phyloP scores from a whole-genome alignment of 495 filamentous ascomycete genomes.

The Penicillium goetzii region DNA sequence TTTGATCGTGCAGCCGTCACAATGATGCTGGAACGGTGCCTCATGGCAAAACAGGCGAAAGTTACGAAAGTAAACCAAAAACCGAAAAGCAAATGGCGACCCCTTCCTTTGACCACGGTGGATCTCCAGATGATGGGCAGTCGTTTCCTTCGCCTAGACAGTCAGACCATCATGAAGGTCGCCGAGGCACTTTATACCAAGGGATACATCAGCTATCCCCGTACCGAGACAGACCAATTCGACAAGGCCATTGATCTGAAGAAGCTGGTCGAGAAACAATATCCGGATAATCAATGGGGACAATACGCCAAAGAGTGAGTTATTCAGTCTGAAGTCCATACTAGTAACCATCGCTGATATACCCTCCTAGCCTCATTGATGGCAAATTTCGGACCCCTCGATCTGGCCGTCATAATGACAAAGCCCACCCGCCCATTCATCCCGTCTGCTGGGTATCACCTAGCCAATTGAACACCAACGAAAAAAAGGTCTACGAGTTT shows the following conservation, averaged over 20 bases:
- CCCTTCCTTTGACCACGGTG: slow-evolving; percentile 92
- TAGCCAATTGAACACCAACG: slow-evolving; percentile 61
- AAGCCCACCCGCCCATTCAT: slow-evolving; percentile 96
- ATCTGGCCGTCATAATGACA: slow-evolving; percentile 85
- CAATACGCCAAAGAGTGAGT: slow-evolving; percentile 70
- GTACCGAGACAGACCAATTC: slow-evolving; percentile 97
- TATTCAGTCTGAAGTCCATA: not conserved
- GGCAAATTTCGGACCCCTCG: slow-evolving; percentile 82
- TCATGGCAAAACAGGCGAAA: slow-evolving; percentile 73
- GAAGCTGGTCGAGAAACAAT: slow-evolving; percentile 82
- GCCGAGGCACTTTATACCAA: slow-evolving; percentile 87
- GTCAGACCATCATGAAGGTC: slow-evolving; percentile 82
- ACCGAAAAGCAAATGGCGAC: slow-evolving; percentile 92
- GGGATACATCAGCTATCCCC: slow-evolving; percentile 94
- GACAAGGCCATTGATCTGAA: slow-evolving; percentile 86
- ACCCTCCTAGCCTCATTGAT: slow-evolving; percentile 60
- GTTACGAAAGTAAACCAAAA: slow-evolving; percentile 85
- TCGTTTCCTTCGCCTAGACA: slow-evolving; percentile 79
- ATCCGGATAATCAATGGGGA: slow-evolving; percentile 75
- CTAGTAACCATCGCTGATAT: slow-evolving; percentile 15
- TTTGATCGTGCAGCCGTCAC: slow-evolving; percentile 85
- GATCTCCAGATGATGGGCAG: slow-evolving; percentile 98
- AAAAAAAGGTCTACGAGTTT: slow-evolving; percentile 87
- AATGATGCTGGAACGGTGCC: slow-evolving; percentile 83
- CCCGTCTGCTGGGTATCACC: slow-evolving; percentile 79